These are phyloP conservation scores for Sporothrix protearum DNA, from an alignment of 2,329 filamentous ascomycete genomes.

Conservation along the genomic window DNA sequence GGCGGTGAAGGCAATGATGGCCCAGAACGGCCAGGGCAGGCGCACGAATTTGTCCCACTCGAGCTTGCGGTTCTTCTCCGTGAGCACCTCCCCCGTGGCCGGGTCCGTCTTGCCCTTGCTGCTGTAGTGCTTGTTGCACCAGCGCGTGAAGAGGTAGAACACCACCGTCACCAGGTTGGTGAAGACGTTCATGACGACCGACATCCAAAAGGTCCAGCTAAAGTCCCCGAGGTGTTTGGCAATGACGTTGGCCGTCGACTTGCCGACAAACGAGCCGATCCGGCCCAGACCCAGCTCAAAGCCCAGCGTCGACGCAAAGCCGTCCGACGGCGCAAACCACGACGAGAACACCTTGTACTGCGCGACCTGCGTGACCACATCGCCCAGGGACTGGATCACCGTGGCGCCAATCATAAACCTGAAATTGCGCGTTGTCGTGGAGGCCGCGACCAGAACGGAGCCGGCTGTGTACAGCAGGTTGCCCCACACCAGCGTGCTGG, in stretches of 20 bases:
- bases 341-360: slow-evolving; percentile 64
- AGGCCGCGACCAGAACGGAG: slow-evolving; percentile 56
- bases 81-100: slow-evolving; percentile 57
- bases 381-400: slow-evolving; percentile 56
- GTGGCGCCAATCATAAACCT: slow-evolving; percentile 58
- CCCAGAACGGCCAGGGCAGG: slow-evolving; percentile 60
- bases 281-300: slow-evolving; percentile 60
- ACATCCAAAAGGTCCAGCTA: slow-evolving; percentile 59
- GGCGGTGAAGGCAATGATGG: slow-evolving; percentile 51
- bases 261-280: slow-evolving; percentile 58
- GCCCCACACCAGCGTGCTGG: slow-evolving; percentile 53
- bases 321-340: slow-evolving; percentile 60
- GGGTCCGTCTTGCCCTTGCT: slow-evolving; percentile 46
- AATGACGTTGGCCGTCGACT: slow-evolving; percentile 34
- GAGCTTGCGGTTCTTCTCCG: slow-evolving; percentile 57
- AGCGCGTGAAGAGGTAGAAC: slow-evolving; percentile 48
- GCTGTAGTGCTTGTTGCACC: slow-evolving; percentile 36
- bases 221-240: slow-evolving; percentile 47
- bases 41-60: slow-evolving; percentile 53
- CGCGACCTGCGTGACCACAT: slow-evolving; percentile 61
- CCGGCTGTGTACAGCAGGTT: slow-evolving; percentile 58
- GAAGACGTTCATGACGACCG: slow-evolving; percentile 62
- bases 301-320: slow-evolving; percentile 59
- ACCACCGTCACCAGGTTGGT: slow-evolving; percentile 45
- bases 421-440: slow-evolving; percentile 54